Base-by-base conservation (phyloP, 2,329 filamentous ascomycete species). In the Malbranchea zuffiana region DNA sequence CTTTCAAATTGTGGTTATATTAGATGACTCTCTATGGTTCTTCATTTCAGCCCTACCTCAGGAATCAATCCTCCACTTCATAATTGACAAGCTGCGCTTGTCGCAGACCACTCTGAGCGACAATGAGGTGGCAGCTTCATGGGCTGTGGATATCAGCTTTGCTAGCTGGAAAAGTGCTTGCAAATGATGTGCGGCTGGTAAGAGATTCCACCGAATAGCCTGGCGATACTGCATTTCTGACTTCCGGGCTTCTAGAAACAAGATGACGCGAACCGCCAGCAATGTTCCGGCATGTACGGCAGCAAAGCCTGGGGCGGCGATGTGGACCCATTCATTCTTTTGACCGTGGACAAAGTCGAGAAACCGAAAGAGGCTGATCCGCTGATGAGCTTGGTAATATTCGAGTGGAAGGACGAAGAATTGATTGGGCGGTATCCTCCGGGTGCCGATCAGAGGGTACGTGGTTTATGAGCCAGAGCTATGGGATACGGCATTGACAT, bases 271-370 rank as follows among this genome's bases (percentile, higher is more conserved):
- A 82, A 88, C 54, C 71, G 77, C 53, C 82, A 94, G 65, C 75
- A 80, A 74, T 95, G 88, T 66, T 67, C 70, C 67, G 85, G 88
- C 65, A 95, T 96, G 87, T 96, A 95, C 67, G 87, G 82, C 64
- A 79, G 76, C 56, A 82, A 77, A 53, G 73, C 80, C 34, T 96
- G 88, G 88, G 85, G 85, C 50, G 88, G 88, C 41, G 74, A 76
- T 23, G 74, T 85, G 42, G 84, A 95, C 50, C 88, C 88, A 13
- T 93, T 85, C 64, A 94, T 96, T 57, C 71, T 81, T 49, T 72
- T 85, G 57, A 85, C 84, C 55, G 92, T 94, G 53, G 63, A 80
- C 26, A 71, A 74, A 45, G 60, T 67, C 60, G 71, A 63, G 54
- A 68, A 63, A 57, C 59, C 73, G 51, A 64, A 72, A 40, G 68